Evolutionary conservation across 768 basidiomycete species (phyloP), one percentile per base, ranked within the genome.

Genomic region (Podaxis sp.): DNA sequence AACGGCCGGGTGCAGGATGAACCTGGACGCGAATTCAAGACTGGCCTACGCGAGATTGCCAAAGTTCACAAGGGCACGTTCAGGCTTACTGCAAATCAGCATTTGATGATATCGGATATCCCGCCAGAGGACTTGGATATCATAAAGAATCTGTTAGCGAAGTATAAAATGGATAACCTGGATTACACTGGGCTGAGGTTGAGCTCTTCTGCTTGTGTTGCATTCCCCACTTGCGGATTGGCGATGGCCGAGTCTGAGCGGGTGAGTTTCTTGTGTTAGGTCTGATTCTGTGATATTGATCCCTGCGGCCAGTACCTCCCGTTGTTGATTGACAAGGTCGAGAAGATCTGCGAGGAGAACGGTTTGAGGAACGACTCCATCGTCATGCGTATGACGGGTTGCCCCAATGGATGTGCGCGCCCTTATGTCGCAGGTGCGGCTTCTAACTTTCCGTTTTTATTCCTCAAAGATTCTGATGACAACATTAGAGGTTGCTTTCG

Each of bases 351-450:
- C 70, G 97, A 98, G 73, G 92, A 95, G 73, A 90, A 88, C 67
- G 96, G 96, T 19, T 79, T 98, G 46, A 83, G 96, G 51, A 89
- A 97, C 72, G 96, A 99, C 75, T 88, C 91, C 2, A 96, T 98
- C 66, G 87, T 98, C 64, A 98, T 99, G 96, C 86, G 96, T 57
- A 98, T 98, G 96, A 98, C 96, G 15, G 96, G 96, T 55, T 98
- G 96, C 67, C 93, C 93, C 2, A 95, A 94, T 69, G 94, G 93
- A 40, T 95, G 95, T 72, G 93, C 96, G 2, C 83, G 96, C 63
- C 96, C 94, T 40, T 98, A 96, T 74, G 79, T 96, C 50, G 96
- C 93, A 53, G 91, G 91, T 88, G 49, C 9, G 86, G 71, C 69
- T 38, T 25, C 3, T 47, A 37, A 40, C 36, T 25, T 63, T 57